phyloP scores from a whole-genome alignment of 1,284 basidiomycete genomes.

The Erythrobasidium hasegawianum region DNA sequence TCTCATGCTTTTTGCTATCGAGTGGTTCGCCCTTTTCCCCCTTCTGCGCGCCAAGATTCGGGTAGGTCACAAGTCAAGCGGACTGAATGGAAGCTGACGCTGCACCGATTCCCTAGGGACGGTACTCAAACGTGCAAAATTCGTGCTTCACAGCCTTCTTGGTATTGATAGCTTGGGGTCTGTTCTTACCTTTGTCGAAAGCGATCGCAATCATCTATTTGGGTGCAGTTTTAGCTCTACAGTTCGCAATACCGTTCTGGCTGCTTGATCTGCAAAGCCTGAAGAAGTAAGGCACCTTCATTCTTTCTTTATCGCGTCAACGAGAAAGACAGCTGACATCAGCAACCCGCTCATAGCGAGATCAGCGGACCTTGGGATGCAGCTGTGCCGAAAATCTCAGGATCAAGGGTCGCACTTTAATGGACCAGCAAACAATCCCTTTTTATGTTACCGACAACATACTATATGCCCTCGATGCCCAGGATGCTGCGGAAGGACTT shows the following conservation, averaged over 20 bases:
- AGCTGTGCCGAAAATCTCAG: slow-evolving; percentile 47
- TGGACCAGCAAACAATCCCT: background rate
- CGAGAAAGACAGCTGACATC: slow-evolving; percentile 45
- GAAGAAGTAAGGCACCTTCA: slow-evolving; percentile 62
- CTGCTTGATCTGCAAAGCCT: slow-evolving; percentile 75
- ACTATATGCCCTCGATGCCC: no score
- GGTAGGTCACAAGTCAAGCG: slow-evolving; percentile 53
- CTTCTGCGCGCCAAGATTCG: slow-evolving; percentile 71
- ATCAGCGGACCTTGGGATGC: slow-evolving; percentile 58
- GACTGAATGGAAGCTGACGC: slow-evolving; percentile 12
- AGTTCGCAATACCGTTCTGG: slow-evolving; percentile 65
- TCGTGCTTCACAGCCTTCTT: slow-evolving; percentile 57
- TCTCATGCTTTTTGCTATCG: slow-evolving; percentile 78
- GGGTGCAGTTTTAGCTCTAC: slow-evolving; percentile 50
- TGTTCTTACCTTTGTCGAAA: slow-evolving; percentile 9
- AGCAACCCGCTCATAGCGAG: slow-evolving; percentile 51
- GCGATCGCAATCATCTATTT: slow-evolving; percentile 27
- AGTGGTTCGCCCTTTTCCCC: slow-evolving; percentile 80
- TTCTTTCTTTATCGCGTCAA: slow-evolving; percentile 12
- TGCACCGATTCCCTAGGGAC: slow-evolving; percentile 55
- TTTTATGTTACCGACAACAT: no score
- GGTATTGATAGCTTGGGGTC: slow-evolving; percentile 47
- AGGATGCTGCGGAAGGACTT: no score
- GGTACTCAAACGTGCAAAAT: slow-evolving; percentile 55
- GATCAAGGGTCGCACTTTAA: background rate